Percentiles rank a stretch among this genome's conserved stretches.
These are phyloP conservation scores for Mortierella hygrophila DNA, from an alignment of 192 early-diverging fungal species.

Conservation along the genomic window DNA sequence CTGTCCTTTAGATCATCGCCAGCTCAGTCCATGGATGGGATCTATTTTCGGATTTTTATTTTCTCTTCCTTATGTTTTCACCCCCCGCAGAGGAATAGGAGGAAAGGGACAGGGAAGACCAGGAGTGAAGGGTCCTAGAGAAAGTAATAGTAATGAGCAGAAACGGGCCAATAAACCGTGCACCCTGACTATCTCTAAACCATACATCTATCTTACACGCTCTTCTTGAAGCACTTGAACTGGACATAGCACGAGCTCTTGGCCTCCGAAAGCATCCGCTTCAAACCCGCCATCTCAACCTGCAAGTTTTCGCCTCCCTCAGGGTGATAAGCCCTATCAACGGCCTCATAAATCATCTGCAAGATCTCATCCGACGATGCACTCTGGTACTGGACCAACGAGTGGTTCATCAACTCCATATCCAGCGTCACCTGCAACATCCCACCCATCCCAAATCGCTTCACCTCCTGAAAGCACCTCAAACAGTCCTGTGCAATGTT, in stretches of 20 bases:
- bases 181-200: not conserved
- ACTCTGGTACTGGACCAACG: conserved; percentile 82
- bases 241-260: conserved; percentile 66
- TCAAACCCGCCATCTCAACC: conserved; percentile 66
- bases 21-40: not conserved
- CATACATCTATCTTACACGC: conserved; percentile 23
- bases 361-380: conserved; percentile 74
- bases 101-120: too few relatives aligned
- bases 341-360: conserved; percentile 79
- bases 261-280: conserved; percentile 64
- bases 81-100: not conserved
- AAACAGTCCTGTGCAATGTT: conserved; percentile 86
- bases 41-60: not conserved
- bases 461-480: conserved; percentile 81
- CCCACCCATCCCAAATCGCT: conserved; percentile 90
- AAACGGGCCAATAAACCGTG: not conserved
- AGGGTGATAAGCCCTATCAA: conserved; percentile 75
- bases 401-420: conserved; percentile 90
- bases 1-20: not conserved
- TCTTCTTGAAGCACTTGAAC: conserved; percentile 70
- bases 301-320: conserved; percentile 64
- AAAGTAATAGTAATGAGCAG: too few relatives aligned
- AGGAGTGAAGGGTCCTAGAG: too few relatives aligned
- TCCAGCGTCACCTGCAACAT: conserved; percentile 96
- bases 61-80: not conserved